Base-by-base conservation (phyloP, 108 stramenopile species). In the Cyclotella sp. region DNA sequence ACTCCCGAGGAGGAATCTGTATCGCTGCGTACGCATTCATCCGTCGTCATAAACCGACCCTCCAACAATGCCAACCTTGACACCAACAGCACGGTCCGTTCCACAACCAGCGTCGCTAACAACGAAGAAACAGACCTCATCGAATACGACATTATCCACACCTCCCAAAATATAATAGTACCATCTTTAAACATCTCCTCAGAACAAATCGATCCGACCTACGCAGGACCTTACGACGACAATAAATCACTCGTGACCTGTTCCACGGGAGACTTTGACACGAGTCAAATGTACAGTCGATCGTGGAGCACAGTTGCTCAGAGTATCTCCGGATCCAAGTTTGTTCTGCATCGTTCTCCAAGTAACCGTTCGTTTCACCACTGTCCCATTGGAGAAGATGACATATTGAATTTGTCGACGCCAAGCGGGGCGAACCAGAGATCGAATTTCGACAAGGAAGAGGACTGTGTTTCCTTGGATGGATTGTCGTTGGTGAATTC, bases 251-350 rank as follows among this genome's bases (percentile, higher is more conserved):
- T 65, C 26, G 16, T 65, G 26, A 65, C 64, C 22, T 47, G 46
- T 65, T 47, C 45, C 24, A 65, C 64, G 21, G 64, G 64, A 19
- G 64, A 65, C 24, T 65, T 65, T 47, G 61, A 63, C 18, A 28
- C 9, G 27, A 42, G 40, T 62, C 29, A 26, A 47, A 26, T 65
- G 64, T 65, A 65, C 45, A 18, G 29, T 1, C 43, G 64, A 24
- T 47, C 45, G 14, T 65, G 64, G 43, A 65, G 46, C 46, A 34
- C 43, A 1, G 46, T 45, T 65, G 45, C 14, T 4, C 15, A 16
- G 28, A 16, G 11, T 13, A 11, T 18, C 39, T 2, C 39, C 9
- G 7, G 7, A 30, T 40, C 61, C n/a, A 19, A 19, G 19, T 19
- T 51, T 3, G n/a, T 51, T 3, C 3, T 51, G 49, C 49, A 8